These are phyloP conservation scores for Plasmodium blacklocki DNA, from an alignment of 169 alveolate genomes.

Conservation along the genomic window DNA sequence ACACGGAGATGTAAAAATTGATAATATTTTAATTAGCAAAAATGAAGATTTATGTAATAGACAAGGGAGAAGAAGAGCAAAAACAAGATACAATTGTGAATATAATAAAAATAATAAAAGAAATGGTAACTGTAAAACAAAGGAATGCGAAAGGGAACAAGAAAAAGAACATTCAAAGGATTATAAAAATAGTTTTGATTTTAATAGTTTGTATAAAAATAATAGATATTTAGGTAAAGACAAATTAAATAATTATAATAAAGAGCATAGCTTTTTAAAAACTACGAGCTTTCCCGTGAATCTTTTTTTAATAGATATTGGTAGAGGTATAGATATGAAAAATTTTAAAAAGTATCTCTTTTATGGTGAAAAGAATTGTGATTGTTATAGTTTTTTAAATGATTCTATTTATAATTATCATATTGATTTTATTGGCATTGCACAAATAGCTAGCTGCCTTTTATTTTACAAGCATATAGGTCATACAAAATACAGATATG, in stretches of 20 bases:
- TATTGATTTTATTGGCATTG: constrained; percentile 68
- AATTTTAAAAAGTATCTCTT: constrained; percentile 44
- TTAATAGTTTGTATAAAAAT: background rate
- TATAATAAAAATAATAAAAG: background rate
- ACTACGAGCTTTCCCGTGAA: constrained; percentile 38
- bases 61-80: background rate
- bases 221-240: constrained; percentile 11
- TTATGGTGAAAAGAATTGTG: constrained; percentile 71
- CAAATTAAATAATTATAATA: constrained; percentile 11
- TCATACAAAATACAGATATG: constrained; percentile 47
- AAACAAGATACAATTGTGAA: background rate
- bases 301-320: constrained; percentile 48
- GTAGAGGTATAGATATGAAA: constrained; percentile 61
- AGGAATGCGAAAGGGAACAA: background rate
- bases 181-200: background rate
- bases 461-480: constrained; percentile 59
- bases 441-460: constrained; percentile 74
- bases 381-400: constrained; percentile 51
- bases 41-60: constrained; percentile 1
- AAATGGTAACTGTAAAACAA: background rate
- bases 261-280: constrained; percentile 20
- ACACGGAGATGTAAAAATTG: constrained; percentile 75
- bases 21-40: constrained; percentile 42
- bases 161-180: background rate
- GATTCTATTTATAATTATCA: constrained; percentile 56